These are phyloP conservation scores for Crassisporium funariophilum DNA, from an alignment of 768 basidiomycete genomes.

Conservation along the genomic window DNA sequence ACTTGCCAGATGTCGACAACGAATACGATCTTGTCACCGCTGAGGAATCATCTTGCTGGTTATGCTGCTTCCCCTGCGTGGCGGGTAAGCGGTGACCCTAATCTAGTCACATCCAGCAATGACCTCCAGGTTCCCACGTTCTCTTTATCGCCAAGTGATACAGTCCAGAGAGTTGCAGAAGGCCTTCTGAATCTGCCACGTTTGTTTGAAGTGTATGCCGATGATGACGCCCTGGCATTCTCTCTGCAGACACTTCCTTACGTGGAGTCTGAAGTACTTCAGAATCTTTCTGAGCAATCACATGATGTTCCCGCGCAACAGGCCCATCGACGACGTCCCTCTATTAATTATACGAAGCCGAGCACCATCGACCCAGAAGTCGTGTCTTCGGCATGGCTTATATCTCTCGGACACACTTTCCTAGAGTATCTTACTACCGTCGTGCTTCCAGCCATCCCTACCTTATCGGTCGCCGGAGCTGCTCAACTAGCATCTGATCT, in stretches of 20 bases:
- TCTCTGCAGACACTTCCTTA: constrained; percentile 82
- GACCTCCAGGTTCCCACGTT: constrained; percentile 85
- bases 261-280: constrained; percentile 57
- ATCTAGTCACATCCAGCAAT: constrained; percentile 44
- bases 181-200: constrained; percentile 92
- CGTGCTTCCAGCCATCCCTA: constrained; percentile 72
- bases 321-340: constrained; percentile 43
- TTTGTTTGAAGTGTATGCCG: constrained; percentile 92
- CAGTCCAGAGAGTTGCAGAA: constrained; percentile 87
- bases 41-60: constrained; percentile 66
- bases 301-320: constrained; percentile 33
- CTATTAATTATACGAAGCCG: constrained; percentile 35
- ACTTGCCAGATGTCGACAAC: constrained; percentile 80
- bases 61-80: constrained; percentile 76
- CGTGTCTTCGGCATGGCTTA: constrained; percentile 89
- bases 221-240: constrained; percentile 88
- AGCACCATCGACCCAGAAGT: constrained; percentile 65
- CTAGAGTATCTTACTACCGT: constrained; percentile 69
- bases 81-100: constrained; percentile 55
- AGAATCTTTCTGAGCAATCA: constrained; percentile 45
- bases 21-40: constrained; percentile 80
- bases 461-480: constrained; percentile 65
- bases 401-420: constrained; percentile 83
- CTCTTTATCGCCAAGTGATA: constrained; percentile 88
- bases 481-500: constrained; percentile 87